Evolutionary conservation across 192 early-diverging fungal genomes (phyloP).

Genomic region (Backusella luteola): DNA sequence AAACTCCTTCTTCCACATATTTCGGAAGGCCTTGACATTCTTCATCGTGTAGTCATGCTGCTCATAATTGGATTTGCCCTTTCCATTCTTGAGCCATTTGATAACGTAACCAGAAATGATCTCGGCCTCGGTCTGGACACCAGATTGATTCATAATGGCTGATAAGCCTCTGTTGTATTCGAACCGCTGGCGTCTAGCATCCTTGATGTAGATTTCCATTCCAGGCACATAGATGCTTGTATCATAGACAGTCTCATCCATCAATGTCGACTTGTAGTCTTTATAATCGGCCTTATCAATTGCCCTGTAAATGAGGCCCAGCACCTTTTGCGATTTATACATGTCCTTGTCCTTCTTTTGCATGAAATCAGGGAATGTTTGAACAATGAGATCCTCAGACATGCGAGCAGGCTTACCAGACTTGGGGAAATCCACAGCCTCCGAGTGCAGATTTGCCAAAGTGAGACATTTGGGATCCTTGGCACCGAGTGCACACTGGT

Average conservation of each 20-base stretch:
- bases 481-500: slow-evolving; percentile 46
- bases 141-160: slow-evolving; percentile 67
- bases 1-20: slow-evolving; percentile 46
- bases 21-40: slow-evolving; percentile 33
- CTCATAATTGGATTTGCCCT: slow-evolving; percentile 51
- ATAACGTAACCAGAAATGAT: slow-evolving; percentile 44
- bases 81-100: slow-evolving; percentile 33
- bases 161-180: slow-evolving; percentile 54
- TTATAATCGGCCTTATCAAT: slow-evolving; percentile 42
- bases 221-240: slow-evolving; percentile 42
- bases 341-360: slow-evolving; percentile 50
- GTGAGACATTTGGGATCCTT: slow-evolving; percentile 46
- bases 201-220: slow-evolving; percentile 49
- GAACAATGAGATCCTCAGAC: slow-evolving; percentile 37
- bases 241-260: slow-evolving; percentile 26
- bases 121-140: slow-evolving; percentile 44
- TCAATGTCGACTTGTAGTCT: slow-evolving; percentile 40
- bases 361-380: slow-evolving; percentile 72
- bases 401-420: slow-evolving; percentile 57
- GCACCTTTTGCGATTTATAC: slow-evolving; percentile 54
- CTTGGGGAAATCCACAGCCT: slow-evolving; percentile 78
- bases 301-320: slow-evolving; percentile 54
- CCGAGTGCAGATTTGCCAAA: slow-evolving; percentile 67
- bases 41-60: slow-evolving; percentile 45
- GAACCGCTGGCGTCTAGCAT: slow-evolving; percentile 40